phyloP scores from a whole-genome alignment of 2,329 filamentous ascomycete species.

The Aspergillus udagawae region DNA sequence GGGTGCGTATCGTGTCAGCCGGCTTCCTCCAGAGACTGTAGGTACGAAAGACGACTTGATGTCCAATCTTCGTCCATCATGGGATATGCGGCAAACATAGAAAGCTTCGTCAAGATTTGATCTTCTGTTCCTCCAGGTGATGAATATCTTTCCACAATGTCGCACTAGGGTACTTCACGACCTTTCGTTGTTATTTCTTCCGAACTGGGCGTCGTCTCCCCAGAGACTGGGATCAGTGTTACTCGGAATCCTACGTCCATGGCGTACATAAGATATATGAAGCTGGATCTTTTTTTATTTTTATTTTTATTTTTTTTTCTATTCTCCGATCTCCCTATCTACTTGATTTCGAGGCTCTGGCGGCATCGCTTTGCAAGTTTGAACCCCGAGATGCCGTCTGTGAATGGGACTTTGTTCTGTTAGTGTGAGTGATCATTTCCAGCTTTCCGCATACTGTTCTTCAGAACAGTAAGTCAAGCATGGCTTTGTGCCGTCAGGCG shows the following conservation, averaged over 20 bases:
- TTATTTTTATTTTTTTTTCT: not conserved
- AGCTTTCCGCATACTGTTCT: not conserved
- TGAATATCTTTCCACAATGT: constrained; percentile 14
- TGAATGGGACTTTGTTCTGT: not conserved
- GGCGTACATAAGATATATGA: not conserved
- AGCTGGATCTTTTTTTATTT: not conserved
- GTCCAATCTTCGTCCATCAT: constrained; percentile 54
- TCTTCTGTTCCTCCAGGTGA: constrained; percentile 9
- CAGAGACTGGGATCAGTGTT: not conserved
- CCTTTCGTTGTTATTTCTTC: constrained; percentile 8
- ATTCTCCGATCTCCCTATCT: not conserved
- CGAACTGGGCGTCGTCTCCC: not conserved
- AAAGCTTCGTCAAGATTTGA: not conserved
- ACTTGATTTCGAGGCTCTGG: not conserved
- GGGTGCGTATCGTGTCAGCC: constrained; percentile 82
- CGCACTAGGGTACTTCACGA: constrained; percentile 16
- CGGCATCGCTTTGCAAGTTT: not conserved
- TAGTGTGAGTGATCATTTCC: constrained; percentile 12
- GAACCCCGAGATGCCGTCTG: not conserved
- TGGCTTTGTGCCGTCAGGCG: not conserved
- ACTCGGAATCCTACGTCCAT: not conserved
- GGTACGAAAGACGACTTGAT: constrained; percentile 68
- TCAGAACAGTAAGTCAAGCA: not conserved
- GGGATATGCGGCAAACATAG: constrained; percentile 44
- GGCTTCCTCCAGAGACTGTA: constrained; percentile 75